phyloP scores from a whole-genome alignment of 2,329 filamentous ascomycete species.

The Aspergillus costaricaensis region DNA sequence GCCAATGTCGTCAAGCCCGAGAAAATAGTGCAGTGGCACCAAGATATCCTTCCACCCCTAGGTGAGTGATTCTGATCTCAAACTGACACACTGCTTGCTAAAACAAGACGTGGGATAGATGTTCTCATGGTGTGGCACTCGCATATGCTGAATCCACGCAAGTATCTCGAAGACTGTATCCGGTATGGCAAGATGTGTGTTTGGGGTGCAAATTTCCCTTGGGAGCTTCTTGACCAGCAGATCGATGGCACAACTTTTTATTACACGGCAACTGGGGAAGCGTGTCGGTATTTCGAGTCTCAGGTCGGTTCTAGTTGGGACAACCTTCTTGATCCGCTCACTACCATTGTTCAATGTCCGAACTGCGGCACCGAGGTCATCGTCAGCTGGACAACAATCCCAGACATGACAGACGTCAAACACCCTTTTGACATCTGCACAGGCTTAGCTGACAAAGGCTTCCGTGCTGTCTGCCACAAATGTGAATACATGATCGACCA shows the following conservation, averaged over 20 bases:
- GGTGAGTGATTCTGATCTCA: slow-evolving; percentile 45
- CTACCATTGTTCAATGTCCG: slow-evolving; percentile 58
- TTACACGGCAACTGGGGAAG: background rate
- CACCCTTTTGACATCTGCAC: slow-evolving; percentile 23
- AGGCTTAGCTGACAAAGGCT: slow-evolving; percentile 45
- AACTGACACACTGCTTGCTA: background rate
- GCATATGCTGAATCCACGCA: slow-evolving; percentile 73
- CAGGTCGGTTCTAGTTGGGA: slow-evolving; percentile 60
- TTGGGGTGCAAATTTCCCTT: slow-evolving; percentile 68
- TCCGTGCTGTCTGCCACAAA: slow-evolving; percentile 51
- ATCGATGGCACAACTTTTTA: slow-evolving; percentile 61
- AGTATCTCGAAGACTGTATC: slow-evolving; percentile 72
- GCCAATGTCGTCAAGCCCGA: background rate
- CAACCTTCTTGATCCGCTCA: slow-evolving; percentile 54
- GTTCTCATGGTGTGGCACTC: slow-evolving; percentile 78
- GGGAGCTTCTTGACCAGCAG: slow-evolving; percentile 57
- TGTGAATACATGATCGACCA: slow-evolving; percentile 58
- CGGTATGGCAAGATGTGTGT: slow-evolving; percentile 55
- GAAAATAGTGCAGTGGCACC: background rate
- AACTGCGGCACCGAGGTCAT: slow-evolving; percentile 45
- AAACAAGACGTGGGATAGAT: slow-evolving; percentile 47
- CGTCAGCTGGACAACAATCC: slow-evolving; percentile 18
- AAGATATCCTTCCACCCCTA: slow-evolving; percentile 57
- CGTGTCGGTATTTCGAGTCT: background rate
- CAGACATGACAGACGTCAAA: background rate